phyloP scores from a whole-genome alignment of 1,284 basidiomycete species.

The Taiwanofungus camphoratus region DNA sequence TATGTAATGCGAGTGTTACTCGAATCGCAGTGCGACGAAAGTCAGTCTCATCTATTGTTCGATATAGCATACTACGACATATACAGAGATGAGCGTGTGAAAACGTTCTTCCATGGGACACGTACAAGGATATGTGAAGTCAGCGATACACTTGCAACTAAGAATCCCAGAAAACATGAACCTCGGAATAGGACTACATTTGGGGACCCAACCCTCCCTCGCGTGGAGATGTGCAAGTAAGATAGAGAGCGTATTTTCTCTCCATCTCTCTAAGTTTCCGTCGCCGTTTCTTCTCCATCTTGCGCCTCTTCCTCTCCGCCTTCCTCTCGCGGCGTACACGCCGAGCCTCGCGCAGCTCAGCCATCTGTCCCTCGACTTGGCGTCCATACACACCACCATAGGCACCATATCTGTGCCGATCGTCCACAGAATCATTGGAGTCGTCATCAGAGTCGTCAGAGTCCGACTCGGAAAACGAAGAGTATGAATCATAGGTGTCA shows the following conservation, averaged over 20 bases:
- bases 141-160: no score
- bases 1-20: constrained; percentile 1
- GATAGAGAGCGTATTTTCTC: constrained; percentile 55
- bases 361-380: constrained; percentile 24
- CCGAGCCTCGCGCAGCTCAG: constrained; percentile 42
- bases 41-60: no score
- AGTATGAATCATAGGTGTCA: constrained; percentile 33
- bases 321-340: constrained; percentile 42
- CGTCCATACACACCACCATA: constrained; percentile 34
- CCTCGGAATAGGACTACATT: no score
- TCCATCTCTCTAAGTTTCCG: constrained; percentile 52
- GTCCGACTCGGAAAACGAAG: constrained; percentile 27
- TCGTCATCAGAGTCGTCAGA: constrained; percentile 28
- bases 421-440: constrained; percentile 36
- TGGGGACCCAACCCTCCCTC: constrained; percentile 15
- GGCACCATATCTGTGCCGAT: constrained; percentile 30
- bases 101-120: no score
- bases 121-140: no score
- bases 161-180: no score
- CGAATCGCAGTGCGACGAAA: background rate
- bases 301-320: constrained; percentile 51
- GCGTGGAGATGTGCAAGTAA: constrained; percentile 42
- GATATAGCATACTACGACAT: no score
- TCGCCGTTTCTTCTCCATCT: constrained; percentile 56
- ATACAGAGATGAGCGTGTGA: no score